Conservation (phyloP, 805 yeast genomes). For the Kodamaea sagamina region DNA sequence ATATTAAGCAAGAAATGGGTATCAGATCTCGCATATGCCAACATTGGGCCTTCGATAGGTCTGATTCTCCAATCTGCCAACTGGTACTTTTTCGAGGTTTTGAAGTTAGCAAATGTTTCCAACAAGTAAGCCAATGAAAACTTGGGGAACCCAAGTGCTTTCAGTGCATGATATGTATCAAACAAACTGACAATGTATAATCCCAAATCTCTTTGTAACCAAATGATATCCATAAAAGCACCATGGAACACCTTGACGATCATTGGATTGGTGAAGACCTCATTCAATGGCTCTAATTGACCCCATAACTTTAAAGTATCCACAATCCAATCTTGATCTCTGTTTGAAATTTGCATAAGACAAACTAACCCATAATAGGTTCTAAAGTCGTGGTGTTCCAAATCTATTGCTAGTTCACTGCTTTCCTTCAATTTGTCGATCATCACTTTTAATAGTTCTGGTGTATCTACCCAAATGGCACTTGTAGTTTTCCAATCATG, state of each 20-base stretch:
- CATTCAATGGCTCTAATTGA: conserved; percentile 65
- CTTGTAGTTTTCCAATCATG: conserved; percentile 64
- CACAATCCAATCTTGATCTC: conserved; percentile 80
- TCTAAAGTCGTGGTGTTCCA: conserved; percentile 94
- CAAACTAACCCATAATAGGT: conserved; percentile 89
- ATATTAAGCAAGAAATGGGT: conserved; percentile 88
- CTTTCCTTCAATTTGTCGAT: conserved; percentile 50
- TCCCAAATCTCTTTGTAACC: conserved; percentile 96
- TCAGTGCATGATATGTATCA: conserved; percentile 91
- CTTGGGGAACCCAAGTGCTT: conserved; percentile 73
- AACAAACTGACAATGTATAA: conserved; percentile 84
- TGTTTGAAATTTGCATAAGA: conserved; percentile 86
- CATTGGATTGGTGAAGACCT: conserved; percentile 75
- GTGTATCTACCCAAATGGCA: conserved; percentile 72
- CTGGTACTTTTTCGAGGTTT: conserved; percentile 92
- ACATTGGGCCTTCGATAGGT: conserved; percentile 76
- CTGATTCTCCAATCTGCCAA: conserved; percentile 95
- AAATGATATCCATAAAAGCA: conserved; percentile 92
- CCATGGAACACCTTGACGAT: conserved; percentile 93
- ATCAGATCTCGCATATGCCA: conserved; percentile 88
- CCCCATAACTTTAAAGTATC: conserved; percentile 83
- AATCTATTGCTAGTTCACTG: conserved; percentile 82
- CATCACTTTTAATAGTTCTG: conserved; percentile 55
- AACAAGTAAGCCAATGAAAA: conserved; percentile 82
- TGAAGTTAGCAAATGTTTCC: conserved; percentile 77